Percentiles rank a stretch among this genome's conserved stretches.
Evolutionary conservation across 2,329 filamentous ascomycete genomes (phyloP).

Genomic region (Talaromyces sp.): DNA sequence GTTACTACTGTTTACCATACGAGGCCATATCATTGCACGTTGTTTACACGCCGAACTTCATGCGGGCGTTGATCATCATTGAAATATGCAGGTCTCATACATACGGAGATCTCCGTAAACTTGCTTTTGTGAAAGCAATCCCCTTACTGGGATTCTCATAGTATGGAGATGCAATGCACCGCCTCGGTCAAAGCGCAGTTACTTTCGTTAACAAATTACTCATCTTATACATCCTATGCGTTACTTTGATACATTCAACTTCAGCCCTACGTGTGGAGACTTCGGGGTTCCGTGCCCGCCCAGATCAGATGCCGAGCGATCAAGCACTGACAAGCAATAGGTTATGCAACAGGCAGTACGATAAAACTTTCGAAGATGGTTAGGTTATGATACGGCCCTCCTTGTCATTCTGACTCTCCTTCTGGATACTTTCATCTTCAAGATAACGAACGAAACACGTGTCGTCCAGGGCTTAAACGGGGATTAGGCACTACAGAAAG

Average conservation of each 20-base stretch:
- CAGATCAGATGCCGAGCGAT: not conserved
- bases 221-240: not conserved
- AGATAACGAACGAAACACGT: not conserved
- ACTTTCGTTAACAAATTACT: not conserved
- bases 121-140: not conserved
- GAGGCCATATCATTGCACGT: not conserved
- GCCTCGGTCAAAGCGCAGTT: not conserved
- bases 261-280: slow-evolving; percentile 5
- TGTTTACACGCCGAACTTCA: not conserved
- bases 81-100: not conserved
- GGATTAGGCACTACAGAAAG: not conserved
- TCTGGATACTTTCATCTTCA: not conserved
- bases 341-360: not conserved
- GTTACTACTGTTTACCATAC: not conserved
- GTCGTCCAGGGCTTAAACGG: not conserved
- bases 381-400: not conserved
- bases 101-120: not conserved
- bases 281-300: not conserved
- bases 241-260: too few species aligned
- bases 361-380: not conserved
- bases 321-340: not conserved
- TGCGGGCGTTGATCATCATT: not conserved
- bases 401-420: not conserved
- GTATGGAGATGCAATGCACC: not conserved
- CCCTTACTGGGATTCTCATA: not conserved